These are phyloP conservation scores for Saccharomyces hybrid DNA, from an alignment of 1,139 yeast genomes.

Conservation along the genomic window DNA sequence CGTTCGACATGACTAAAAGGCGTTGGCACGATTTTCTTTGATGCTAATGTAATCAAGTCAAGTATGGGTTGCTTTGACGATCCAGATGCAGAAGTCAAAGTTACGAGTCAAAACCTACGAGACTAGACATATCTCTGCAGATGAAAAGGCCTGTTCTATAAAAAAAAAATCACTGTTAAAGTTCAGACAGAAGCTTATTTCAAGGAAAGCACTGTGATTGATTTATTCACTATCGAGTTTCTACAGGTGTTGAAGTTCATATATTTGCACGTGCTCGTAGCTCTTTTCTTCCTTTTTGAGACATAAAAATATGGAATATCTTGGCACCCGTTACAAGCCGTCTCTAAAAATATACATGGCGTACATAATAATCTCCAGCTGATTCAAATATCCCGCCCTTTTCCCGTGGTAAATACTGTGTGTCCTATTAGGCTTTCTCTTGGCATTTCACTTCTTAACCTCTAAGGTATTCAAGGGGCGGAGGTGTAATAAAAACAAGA, in stretches of 20 bases:
- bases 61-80: neutral
- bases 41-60: neutral
- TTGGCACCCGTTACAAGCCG: neutral
- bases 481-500: neutral
- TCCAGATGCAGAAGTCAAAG: neutral
- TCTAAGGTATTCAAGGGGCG: neutral
- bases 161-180: neutral
- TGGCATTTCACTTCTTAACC: neutral
- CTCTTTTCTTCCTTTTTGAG: neutral
- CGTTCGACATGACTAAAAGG: neutral
- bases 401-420: neutral
- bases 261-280: neutral
- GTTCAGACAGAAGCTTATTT: neutral
- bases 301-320: neutral
- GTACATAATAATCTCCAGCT: neutral
- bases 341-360: neutral
- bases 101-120: neutral
- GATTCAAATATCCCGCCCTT: neutral
- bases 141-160: neutral
- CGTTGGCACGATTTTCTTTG: neutral
- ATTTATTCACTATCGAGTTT: neutral
- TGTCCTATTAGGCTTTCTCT: neutral
- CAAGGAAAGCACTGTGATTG: neutral
- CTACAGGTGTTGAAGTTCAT: too few species aligned
- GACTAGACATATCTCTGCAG: neutral